Conservation (phyloP, 192 early-diverging fungal genomes). For the Gonapodya prolifera region DNA sequence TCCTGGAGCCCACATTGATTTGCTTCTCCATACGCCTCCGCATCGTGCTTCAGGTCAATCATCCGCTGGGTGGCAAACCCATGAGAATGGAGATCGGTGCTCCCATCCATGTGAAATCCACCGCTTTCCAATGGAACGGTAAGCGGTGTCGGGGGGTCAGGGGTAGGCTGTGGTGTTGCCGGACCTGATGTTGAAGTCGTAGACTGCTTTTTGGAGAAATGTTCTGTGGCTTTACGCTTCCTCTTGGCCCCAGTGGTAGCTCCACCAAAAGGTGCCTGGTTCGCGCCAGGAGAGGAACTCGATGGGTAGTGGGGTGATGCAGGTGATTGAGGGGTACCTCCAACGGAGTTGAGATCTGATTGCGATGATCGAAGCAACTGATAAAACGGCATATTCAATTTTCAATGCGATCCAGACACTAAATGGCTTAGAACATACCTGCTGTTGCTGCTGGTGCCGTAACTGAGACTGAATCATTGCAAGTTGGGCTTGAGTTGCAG, state of each 20-base stretch:
- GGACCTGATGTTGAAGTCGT: not conserved
- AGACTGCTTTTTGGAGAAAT: not conserved
- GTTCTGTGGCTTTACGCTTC: not conserved
- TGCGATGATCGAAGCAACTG: not conserved
- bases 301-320: not conserved
- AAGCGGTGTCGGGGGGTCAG: not conserved
- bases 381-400: not conserved
- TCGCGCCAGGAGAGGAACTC: not conserved
- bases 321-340: not conserved
- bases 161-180: not conserved
- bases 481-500: not conserved
- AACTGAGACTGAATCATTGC: not conserved
- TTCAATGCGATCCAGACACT: not conserved
- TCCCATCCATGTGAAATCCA: not conserved
- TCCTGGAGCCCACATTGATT: not conserved
- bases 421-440: not conserved
- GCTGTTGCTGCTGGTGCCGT: not conserved
- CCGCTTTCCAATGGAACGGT: too few relatives aligned
- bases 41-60: not conserved
- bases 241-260: not conserved
- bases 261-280: not conserved
- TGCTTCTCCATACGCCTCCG: not conserved
- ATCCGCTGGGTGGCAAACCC: not conserved
- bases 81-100: not conserved
- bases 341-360: not conserved